Base-by-base conservation (phyloP, 1,139 yeast genomes). In the Yamadazyma aaseri region DNA sequence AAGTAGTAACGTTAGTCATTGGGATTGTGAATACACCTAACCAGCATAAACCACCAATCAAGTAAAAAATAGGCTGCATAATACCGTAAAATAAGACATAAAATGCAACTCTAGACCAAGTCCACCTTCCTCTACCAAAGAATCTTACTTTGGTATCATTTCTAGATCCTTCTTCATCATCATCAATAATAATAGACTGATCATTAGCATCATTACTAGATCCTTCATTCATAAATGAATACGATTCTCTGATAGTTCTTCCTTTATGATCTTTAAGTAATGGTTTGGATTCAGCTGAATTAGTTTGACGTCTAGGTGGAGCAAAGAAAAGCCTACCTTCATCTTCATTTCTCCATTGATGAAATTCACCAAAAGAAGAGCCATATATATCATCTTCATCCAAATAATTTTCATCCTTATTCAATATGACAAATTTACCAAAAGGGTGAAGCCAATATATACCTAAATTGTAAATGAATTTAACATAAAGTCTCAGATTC, bases 81-180 rank as follows among this genome's bases (percentile, higher is more conserved):
- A 86, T 46, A 3, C 74, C 48, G 51, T 90, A 89, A 54, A 81
- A 90, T 49, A 77, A 76, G 3, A 80, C n/a, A 53, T 81, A 92
- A 53, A 89, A 92, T 11, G 81, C 56, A 28, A 90, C 71, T 45
- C 98, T 73, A 1, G 96, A 96, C 25, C 81, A 56, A 14, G 84
- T 80, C 98, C 98, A 92, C 45, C 79, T 69, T 18, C 98, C 98
- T 56, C 98, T 74, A 20, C 98, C 98, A 56, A 92, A 92, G 35
- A 79, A 70, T 40, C 98, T 64, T 21, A 71, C 64, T 45, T 79
- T 78, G 29, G 69, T 61, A 40, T 69, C 72, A 30, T 45, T 35
- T 26, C 38, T 31, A 3, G 26, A 28, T n/a, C 29, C 28, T 11
- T 63, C 70, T 17, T 59, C 65, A 4, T 68, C 63, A 21, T 60